These are phyloP conservation scores for Pancytospora philotis DNA, from an alignment of 371 early-diverging fungal species.

Conservation along the genomic window DNA sequence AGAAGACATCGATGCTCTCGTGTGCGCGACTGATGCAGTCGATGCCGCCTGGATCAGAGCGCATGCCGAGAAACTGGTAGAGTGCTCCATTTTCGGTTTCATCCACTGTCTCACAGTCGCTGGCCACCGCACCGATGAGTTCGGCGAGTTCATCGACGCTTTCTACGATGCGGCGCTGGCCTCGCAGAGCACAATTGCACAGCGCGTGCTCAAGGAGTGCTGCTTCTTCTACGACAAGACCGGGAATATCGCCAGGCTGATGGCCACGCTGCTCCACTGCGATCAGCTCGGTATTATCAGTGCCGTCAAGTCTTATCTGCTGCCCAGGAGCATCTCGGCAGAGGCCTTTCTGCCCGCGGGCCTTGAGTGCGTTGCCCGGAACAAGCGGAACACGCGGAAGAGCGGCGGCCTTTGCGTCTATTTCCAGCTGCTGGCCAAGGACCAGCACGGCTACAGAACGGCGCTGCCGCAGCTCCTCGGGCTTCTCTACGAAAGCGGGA, in stretches of 20 bases:
- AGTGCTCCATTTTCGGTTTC: not conserved
- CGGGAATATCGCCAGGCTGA: not conserved
- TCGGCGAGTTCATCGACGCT: not conserved
- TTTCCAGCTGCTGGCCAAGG: not conserved
- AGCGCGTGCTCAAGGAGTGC: not conserved
- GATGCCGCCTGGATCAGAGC: not conserved
- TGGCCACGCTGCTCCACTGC: not conserved
- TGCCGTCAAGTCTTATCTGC: not conserved
- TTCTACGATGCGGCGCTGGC: not conserved
- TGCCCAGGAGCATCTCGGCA: too few relatives aligned
- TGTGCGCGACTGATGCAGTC: too few relatives aligned
- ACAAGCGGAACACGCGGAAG: not conserved
- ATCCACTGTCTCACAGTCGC: not conserved
- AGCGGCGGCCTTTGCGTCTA: conserved; percentile 13
- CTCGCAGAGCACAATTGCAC: not conserved
- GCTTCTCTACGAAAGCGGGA: not conserved
- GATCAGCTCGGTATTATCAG: not conserved
- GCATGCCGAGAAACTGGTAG: not conserved
- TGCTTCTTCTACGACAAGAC: not conserved
- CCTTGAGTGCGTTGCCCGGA: not conserved
- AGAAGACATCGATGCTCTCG: too few relatives aligned
- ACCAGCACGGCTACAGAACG: not conserved
- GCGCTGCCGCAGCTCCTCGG: not conserved
- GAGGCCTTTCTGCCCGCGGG: not conserved
- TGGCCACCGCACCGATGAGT: not conserved